phyloP scores from a whole-genome alignment of 129 eudicot genomes.

The Smallanthus sonchifolius region DNA sequence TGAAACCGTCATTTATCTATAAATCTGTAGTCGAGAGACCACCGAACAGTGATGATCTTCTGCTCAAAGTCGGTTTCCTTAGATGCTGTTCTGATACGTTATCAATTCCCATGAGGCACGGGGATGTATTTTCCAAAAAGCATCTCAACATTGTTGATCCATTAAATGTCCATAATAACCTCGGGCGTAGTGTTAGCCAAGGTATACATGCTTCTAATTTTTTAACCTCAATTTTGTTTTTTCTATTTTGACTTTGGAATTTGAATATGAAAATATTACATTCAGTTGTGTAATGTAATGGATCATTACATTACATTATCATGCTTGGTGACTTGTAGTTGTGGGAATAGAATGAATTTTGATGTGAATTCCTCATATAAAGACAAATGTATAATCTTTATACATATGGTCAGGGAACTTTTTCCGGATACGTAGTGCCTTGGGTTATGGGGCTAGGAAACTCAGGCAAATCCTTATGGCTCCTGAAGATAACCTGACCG shows the following conservation, averaged over 20 bases:
- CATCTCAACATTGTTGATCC: constrained; percentile 91
- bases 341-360: no score
- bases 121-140: constrained; percentile 46
- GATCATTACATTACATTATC: no score
- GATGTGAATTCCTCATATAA: no score
- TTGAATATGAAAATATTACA: no score
- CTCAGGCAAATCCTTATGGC: constrained; percentile 55
- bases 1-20: background rate
- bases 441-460: constrained; percentile 73
- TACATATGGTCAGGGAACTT: constrained; percentile 55
- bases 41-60: constrained; percentile 41
- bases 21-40: constrained; percentile 65
- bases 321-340: no score
- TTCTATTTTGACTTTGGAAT: no score
- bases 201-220: constrained; percentile 48
- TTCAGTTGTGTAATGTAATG: no score
- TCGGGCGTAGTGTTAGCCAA: constrained; percentile 94
- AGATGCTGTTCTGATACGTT: constrained; percentile 53
- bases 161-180: constrained; percentile 69
- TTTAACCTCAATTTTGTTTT: background rate
- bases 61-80: constrained; percentile 59
- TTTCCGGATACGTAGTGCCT: constrained; percentile 86
- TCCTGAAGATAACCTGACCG: constrained; percentile 48
- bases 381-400: background rate
- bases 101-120: constrained; percentile 52